A percentile compares a stretch with the other conserved stretches of the same genome.
phyloP scores from a whole-genome alignment of 176 grass and related monocot genomes.

The Ensete glaucum region DNA sequence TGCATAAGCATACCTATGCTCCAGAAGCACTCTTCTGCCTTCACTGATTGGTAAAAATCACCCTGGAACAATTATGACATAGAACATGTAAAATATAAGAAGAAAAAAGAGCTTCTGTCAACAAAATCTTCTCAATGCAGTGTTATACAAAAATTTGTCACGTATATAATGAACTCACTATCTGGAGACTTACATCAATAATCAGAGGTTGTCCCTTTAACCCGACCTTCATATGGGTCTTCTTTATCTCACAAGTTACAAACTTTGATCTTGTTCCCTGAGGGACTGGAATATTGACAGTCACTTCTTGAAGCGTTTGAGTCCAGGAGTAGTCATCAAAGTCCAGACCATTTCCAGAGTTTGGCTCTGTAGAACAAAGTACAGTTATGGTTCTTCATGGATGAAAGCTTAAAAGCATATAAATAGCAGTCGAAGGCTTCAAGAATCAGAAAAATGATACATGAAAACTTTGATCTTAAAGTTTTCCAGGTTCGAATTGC shows the following conservation, averaged over 20 bases:
- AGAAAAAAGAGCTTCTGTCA: not conserved
- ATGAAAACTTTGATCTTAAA: not conserved
- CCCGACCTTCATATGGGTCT: constrained; percentile 70
- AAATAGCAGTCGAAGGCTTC: not conserved
- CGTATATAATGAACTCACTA: not conserved
- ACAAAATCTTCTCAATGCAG: not conserved
- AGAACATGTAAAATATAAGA: not conserved
- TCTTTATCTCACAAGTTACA: constrained; percentile 83
- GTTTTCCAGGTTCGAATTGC: too few relatives aligned
- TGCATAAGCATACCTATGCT: constrained; percentile 51
- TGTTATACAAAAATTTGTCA: not conserved
- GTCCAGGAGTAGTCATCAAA: constrained; percentile 97
- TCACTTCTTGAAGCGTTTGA: constrained; percentile 82
- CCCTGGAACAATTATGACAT: constrained; percentile 41
- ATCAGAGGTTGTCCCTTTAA: constrained; percentile 80
- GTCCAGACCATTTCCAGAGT: constrained; percentile 91
- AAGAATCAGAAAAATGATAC: not conserved
- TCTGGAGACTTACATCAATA: constrained; percentile 55
- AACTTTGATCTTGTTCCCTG: constrained; percentile 83
- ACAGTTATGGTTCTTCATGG: not conserved
- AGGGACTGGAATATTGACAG: constrained; percentile 58
- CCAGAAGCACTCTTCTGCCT: constrained; percentile 90
- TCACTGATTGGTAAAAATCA: constrained; percentile 62
- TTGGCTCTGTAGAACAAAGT: constrained; percentile 43
- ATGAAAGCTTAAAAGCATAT: not conserved